Evolutionary conservation across 78 protist genomes (phyloP), one percentile per base, ranked within the genome.

Genomic region (Dictyostelium capitatum): DNA sequence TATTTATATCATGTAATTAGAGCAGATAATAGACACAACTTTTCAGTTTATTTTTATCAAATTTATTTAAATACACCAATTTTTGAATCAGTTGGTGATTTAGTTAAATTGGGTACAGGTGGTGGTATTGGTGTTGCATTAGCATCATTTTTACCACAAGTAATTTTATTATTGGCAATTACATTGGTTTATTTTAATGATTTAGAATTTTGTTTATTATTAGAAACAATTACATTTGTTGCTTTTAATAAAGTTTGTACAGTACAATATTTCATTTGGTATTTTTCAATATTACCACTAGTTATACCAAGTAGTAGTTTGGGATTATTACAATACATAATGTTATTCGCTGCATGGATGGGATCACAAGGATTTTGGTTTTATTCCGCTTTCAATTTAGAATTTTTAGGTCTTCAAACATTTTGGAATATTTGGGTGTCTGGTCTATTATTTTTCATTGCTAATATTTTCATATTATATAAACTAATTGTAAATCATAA

Each of bases 181-280:
- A 47, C 94, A 28, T 53, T 30, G 64, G 73, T 48, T 19, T 95
- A 82, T 79, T 75, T 25, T 56, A 62, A 82, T 15, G 80, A 96
- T 59, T 30, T 95, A 8, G 72, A 84, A 28, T 74, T 80, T 46
- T 92, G 96, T 32, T 7, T 95, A 50, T 81, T 96, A 25, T 50
- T 82, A 23, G 94, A 83, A 67, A 97, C 99, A 7, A 28, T 98
- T 48, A 59, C 89, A 65, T 99, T 99, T 54, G 99, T 99, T 14
- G 95, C 98, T 8, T 96, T 99, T 91, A 99, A 99, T 90, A 98
- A 98, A 62, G 99, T 98, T 54, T 80, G 92, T 67, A 98, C 99
- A 1, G 98, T 97, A 12, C 99, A 98, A 96, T 98, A 98, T 79
- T 97, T 97, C 48, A 97, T 97, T 75, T 98, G 99, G 99, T 98